These are phyloP conservation scores for Hymenoscyphus fraxineus DNA, from an alignment of 2,329 filamentous ascomycete genomes.

Conservation along the genomic window DNA sequence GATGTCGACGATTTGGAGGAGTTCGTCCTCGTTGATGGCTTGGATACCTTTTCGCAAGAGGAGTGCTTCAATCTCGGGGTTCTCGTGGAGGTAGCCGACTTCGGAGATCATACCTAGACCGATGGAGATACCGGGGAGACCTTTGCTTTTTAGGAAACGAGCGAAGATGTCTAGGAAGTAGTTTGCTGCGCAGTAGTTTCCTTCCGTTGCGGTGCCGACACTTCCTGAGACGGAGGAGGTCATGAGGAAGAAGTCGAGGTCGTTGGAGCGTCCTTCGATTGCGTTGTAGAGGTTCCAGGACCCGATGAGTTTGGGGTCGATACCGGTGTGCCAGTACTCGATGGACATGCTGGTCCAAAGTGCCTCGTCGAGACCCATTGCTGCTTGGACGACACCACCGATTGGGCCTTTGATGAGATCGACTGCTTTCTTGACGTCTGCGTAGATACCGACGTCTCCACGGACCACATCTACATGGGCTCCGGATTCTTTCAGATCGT, in stretches of 20 bases:
- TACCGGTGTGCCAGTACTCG: constrained; percentile 7
- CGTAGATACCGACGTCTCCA: constrained; percentile 17
- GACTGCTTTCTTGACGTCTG: constrained; percentile 9
- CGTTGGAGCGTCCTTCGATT: constrained; percentile 3
- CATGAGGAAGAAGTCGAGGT: constrained; percentile 40
- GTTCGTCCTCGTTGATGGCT: constrained; percentile 28
- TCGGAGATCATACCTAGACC: constrained; percentile 19
- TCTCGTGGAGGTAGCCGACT: constrained; percentile 34
- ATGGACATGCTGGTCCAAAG: constrained; percentile 9
- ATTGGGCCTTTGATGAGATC: not conserved
- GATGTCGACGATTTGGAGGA: constrained; percentile 15
- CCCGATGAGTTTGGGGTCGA: constrained; percentile 8
- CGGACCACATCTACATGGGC: constrained; percentile 22
- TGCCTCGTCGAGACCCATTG: constrained; percentile 19
- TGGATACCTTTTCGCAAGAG: constrained; percentile 38
- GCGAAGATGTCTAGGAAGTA: constrained; percentile 32
- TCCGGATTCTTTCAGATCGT: constrained; percentile 19
- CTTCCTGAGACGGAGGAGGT: constrained; percentile 7
- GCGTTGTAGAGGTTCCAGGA: constrained; percentile 16
- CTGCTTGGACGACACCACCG: constrained; percentile 10
- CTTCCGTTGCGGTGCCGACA: constrained; percentile 3
- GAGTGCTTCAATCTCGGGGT: constrained; percentile 36
- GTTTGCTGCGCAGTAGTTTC: constrained; percentile 36
- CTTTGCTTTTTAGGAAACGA: constrained; percentile 8
- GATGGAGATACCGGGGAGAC: constrained; percentile 12